phyloP scores from a whole-genome alignment of 495 filamentous ascomycete species.

The Aspergillus cavernicola region DNA sequence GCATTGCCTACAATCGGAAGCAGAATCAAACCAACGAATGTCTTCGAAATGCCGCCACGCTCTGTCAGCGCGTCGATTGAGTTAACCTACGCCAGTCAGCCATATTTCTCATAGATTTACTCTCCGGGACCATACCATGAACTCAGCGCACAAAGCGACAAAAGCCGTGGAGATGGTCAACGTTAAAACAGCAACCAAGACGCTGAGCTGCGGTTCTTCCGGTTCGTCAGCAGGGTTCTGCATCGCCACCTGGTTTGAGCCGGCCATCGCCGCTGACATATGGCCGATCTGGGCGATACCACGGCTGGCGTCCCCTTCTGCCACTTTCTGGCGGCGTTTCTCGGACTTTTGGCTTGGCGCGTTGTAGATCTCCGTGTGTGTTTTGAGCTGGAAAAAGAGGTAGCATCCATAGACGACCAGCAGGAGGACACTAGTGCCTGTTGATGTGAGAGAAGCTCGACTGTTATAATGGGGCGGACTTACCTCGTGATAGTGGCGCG shows the following conservation, averaged over 20 bases:
- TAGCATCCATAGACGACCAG: constrained; percentile 74
- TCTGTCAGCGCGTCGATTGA: constrained; percentile 69
- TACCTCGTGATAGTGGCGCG: constrained; percentile 38
- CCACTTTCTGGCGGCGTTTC: constrained; percentile 47
- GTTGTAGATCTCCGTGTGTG: constrained; percentile 72
- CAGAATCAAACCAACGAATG: constrained; percentile 81
- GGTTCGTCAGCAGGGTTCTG: constrained; percentile 54
- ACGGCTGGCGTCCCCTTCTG: constrained; percentile 56
- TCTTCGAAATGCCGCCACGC: constrained; percentile 54
- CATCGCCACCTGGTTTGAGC: constrained; percentile 38
- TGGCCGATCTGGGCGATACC: constrained; percentile 60
- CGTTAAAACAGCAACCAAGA: constrained; percentile 65
- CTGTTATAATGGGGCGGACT: neutral
- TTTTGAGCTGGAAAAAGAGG: constrained; percentile 78
- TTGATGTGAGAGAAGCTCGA: neutral
- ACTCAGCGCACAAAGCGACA: constrained; percentile 86
- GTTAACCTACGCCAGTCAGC: constrained; percentile 39
- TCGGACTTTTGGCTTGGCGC: constrained; percentile 65
- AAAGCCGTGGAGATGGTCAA: constrained; percentile 70
- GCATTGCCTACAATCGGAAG: constrained; percentile 89
- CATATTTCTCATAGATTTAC: neutral
- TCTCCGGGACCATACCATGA: constrained; percentile 54
- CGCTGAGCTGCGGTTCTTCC: constrained; percentile 68
- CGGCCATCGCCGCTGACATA: constrained; percentile 41
- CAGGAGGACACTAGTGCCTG: constrained; percentile 68